Percentiles rank a stretch among this genome's conserved stretches.
Conservation (phyloP, 352 stramenopile species). For the Labyrinthula sp. region DNA sequence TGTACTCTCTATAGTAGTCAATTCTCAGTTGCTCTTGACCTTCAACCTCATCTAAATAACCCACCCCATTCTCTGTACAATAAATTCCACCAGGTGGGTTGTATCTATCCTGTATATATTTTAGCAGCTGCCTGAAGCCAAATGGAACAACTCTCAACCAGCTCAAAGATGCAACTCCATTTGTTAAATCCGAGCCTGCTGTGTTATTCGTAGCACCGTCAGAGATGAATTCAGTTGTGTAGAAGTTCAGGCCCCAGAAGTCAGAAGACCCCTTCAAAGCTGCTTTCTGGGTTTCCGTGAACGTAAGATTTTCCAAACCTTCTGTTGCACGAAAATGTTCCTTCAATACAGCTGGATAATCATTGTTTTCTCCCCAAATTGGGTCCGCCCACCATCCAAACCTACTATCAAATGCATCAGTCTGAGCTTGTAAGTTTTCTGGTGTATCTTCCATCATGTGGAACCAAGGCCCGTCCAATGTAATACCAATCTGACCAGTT, state of each 20-base stretch:
- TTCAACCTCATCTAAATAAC: too few species aligned
- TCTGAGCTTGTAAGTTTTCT: too few species aligned
- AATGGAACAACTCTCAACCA: slow-evolving; percentile 40
- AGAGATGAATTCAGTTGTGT: slow-evolving; percentile 48
- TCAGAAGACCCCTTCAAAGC: slow-evolving; percentile 56
- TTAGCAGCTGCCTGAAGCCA: slow-evolving; percentile 59
- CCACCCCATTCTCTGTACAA: slow-evolving; percentile 81
- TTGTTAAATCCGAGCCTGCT: not conserved
- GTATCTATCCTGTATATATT: slow-evolving; percentile 65
- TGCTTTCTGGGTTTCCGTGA: slow-evolving; percentile 54
- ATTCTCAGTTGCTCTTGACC: too few species aligned
- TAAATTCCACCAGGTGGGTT: slow-evolving; percentile 46
- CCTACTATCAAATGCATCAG: slow-evolving; percentile 55
- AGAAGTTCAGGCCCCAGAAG: slow-evolving; percentile 84
- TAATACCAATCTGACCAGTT: slow-evolving; percentile 62
- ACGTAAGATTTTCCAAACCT: slow-evolving; percentile 54
- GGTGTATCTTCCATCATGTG: slow-evolving; percentile 44
- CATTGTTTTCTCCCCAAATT: slow-evolving; percentile 55
- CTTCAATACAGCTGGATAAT: slow-evolving; percentile 73
- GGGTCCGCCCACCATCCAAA: slow-evolving; percentile 73
- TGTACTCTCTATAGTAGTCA: too few species aligned
- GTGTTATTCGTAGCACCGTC: not conserved
- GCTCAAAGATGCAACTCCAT: slow-evolving; percentile 1
- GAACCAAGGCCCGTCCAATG: slow-evolving; percentile 61
- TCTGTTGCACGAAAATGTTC: slow-evolving; percentile 57